Base-by-base conservation (phyloP, 192 early-diverging fungal genomes). In the Mortierella alpina region DNA sequence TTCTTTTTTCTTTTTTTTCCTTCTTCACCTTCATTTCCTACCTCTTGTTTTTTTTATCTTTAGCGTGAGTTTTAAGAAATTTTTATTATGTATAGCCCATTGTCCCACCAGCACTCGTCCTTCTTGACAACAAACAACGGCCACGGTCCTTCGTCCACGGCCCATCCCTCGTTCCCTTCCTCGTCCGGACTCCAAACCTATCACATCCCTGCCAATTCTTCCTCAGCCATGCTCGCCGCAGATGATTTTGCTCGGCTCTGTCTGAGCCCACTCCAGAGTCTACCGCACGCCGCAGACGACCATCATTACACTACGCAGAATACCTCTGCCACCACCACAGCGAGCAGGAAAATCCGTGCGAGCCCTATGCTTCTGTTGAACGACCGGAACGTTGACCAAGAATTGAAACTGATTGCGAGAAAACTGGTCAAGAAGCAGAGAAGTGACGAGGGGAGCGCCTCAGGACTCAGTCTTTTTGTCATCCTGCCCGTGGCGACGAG, bases 381-480 rank as follows among this genome's bases (percentile, higher is more conserved):
- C 8, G 63, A 74, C n/a, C 39, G 64, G n/a, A 31, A 40, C 8
- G 63, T 74, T 4, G 58, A 50, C 31, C 56, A 45, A 10, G 72
- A 66, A 42, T 22, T 74, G 42, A 15, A 41, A 11, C 41, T 58
- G 44, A 66, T 74, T 49, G 64, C 72, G 7, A 48, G 64, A 1
- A 59, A 57, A 47, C 23, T 74, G 48, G 39, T 74, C 11, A 41
- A 7, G 48, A 59, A 39, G 31, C 72, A 74, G 31, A 55, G 72
- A 9, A 22, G 44, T 2, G 15, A 20, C 23, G 56, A 60, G 39
- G 68, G 45, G 62, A 54, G 5, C 0, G n/a, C 40, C 2, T 39
- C 52, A 22, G 51, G 20, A 15, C 66, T 56, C 14, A 66, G 56
- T 59, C 51, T 78, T 31, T 78, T 70, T 65, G 63, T 78, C 20